Percentiles rank a stretch among this genome's conserved stretches.
phyloP scores from a whole-genome alignment of 2,329 filamentous ascomycete genomes.

The Aquanectria penicillioides region DNA sequence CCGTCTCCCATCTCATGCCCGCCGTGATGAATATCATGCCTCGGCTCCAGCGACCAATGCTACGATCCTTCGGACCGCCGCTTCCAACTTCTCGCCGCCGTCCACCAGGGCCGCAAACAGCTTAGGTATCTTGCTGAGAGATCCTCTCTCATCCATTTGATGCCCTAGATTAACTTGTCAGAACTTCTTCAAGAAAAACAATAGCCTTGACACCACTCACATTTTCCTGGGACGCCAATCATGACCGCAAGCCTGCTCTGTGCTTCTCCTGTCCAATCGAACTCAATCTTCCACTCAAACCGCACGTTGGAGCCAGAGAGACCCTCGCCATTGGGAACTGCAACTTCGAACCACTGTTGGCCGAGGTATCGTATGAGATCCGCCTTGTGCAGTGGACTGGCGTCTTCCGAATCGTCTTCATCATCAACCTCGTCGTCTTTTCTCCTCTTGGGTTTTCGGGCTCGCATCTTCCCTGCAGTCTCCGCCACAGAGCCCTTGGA shows the following conservation, averaged over 20 bases:
- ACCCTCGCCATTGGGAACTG: slow-evolving; percentile 46
- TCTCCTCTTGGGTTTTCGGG: slow-evolving; percentile 35
- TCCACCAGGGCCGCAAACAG: slow-evolving; percentile 69
- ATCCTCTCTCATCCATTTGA: slow-evolving; percentile 64
- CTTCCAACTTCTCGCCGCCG: slow-evolving; percentile 63
- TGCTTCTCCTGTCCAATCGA: slow-evolving; percentile 80
- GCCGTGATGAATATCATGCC: slow-evolving; percentile 19
- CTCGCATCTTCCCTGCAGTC: slow-evolving; percentile 36
- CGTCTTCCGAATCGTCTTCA: neutral
- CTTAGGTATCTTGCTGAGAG: slow-evolving; percentile 65
- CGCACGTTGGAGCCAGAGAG: slow-evolving; percentile 56
- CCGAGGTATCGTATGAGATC: slow-evolving; percentile 66
- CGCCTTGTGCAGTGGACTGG: slow-evolving; percentile 36
- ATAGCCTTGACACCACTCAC: slow-evolving; percentile 59
- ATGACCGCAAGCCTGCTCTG: slow-evolving; percentile 65
- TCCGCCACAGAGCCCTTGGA: slow-evolving; percentile 43
- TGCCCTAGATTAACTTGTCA: slow-evolving; percentile 66
- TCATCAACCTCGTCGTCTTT: slow-evolving; percentile 33
- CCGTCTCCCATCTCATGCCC: neutral
- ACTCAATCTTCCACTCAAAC: slow-evolving; percentile 70
- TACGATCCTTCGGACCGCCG: slow-evolving; percentile 68
- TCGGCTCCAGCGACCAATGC: slow-evolving; percentile 65
- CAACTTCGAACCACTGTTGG: slow-evolving; percentile 58
- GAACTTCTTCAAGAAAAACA: too few relatives aligned
- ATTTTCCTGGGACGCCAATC: slow-evolving; percentile 68